Conservation (phyloP, 83 land plant genomes). For the Picea abies region DNA sequence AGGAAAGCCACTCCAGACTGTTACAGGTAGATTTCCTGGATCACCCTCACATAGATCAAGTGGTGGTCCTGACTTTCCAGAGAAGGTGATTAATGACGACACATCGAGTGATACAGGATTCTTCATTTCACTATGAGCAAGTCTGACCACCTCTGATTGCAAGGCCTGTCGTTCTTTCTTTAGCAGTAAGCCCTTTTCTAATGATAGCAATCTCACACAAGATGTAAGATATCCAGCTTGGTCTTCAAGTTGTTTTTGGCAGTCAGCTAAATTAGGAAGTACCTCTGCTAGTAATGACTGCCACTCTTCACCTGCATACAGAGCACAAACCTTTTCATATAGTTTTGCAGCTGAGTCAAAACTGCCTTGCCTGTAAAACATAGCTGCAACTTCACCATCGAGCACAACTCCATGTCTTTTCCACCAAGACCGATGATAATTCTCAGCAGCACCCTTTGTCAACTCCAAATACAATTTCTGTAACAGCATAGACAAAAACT, state of each 20-base stretch:
- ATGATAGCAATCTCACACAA: slow-evolving; percentile 66
- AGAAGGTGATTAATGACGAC: slow-evolving; percentile 89
- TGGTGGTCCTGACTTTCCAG: slow-evolving; percentile 87
- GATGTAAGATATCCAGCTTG: slow-evolving; percentile 91
- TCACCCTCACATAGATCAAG: slow-evolving; percentile 84
- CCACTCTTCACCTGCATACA: slow-evolving; percentile 97
- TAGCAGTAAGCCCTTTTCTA: slow-evolving; percentile 31
- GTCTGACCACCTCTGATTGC: slow-evolving; percentile 84
- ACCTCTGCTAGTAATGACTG: slow-evolving; percentile 90
- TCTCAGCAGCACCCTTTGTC: slow-evolving; percentile 97
- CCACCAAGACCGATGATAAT: slow-evolving; percentile 96
- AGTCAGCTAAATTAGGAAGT: slow-evolving; percentile 89
- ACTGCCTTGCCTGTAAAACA: slow-evolving; percentile 66
- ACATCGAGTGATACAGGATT: slow-evolving; percentile 92
- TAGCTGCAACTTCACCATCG: slow-evolving; percentile 95
- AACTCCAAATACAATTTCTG: slow-evolving; percentile 89
- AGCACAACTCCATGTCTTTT: slow-evolving; percentile 92
- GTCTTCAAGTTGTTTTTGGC: slow-evolving; percentile 90
- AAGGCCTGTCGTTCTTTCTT: slow-evolving; percentile 76
- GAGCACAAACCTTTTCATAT: slow-evolving; percentile 98
- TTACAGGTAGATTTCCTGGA: slow-evolving; percentile 84
- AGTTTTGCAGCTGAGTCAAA: slow-evolving; percentile 92
- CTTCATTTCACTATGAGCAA: slow-evolving; percentile 88
- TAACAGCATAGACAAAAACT: slow-evolving; percentile 3
- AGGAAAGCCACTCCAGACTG: slow-evolving; percentile 97